Percentiles rank a stretch among this genome's conserved stretches.
Evolutionary conservation across 2,329 filamentous ascomycete genomes (phyloP).

Genomic region (Aspergillaceae sp.): DNA sequence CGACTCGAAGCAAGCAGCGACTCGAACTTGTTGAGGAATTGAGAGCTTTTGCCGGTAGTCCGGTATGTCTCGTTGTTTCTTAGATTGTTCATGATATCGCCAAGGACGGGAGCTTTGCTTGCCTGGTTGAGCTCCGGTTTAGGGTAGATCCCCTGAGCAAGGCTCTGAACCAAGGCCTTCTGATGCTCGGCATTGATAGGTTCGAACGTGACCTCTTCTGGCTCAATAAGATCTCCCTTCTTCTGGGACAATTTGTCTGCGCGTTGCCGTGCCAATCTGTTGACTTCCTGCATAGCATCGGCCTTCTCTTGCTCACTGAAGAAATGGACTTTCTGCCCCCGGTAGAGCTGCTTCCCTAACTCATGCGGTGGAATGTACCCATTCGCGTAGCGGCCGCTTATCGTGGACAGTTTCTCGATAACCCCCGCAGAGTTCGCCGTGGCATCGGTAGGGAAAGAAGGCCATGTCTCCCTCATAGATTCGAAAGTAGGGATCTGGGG

Average conservation of each 20-base stretch:
- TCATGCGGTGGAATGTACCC: constrained; percentile 29
- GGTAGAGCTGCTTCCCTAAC: constrained; percentile 28
- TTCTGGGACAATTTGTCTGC: constrained; percentile 28
- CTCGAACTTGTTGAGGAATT: constrained; percentile 32
- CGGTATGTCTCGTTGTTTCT: constrained; percentile 36
- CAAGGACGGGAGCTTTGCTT: constrained; percentile 19
- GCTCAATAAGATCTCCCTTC: constrained; percentile 31
- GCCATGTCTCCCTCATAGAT: constrained; percentile 31
- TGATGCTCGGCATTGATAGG: constrained; percentile 17
- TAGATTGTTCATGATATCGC: constrained; percentile 27
- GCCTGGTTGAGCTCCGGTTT: constrained; percentile 6
- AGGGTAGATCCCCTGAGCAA: constrained; percentile 29
- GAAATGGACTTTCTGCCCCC: constrained; percentile 32
- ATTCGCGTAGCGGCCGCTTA: constrained; percentile 27
- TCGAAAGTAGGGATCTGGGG: constrained; percentile 25
- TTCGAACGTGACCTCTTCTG: constrained; percentile 21
- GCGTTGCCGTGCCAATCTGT: constrained; percentile 23
- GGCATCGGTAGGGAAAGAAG: constrained; percentile 26
- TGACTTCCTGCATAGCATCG: constrained; percentile 27
- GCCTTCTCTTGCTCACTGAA: constrained; percentile 28
- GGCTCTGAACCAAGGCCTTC: constrained; percentile 22
- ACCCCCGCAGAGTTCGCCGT: constrained; percentile 21
- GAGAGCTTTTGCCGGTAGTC: constrained; percentile 24
- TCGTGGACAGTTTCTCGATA: constrained; percentile 26
- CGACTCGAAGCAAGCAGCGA: constrained; percentile 24